Conservation (phyloP, 345 rosid genomes). For the Linum tenue region DNA sequence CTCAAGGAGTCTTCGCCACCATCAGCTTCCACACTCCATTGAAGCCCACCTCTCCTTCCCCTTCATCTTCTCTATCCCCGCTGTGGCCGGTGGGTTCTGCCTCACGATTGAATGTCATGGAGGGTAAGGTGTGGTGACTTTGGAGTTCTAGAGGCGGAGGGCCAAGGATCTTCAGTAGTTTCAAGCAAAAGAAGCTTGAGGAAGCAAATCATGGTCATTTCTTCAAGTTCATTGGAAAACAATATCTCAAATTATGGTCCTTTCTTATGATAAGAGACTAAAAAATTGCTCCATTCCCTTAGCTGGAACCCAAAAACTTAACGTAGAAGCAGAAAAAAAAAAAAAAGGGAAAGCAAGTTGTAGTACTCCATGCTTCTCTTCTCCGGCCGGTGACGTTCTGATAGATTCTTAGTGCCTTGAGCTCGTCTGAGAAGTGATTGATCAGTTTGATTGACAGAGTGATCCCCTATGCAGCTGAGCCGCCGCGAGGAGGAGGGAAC, state of each 20-base stretch:
- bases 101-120: conserved; percentile 16
- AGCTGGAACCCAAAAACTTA: no score
- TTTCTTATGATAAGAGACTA: no score
- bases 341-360: no score
- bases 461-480: no score
- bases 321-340: no score
- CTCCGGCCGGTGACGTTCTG: no score
- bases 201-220: conserved; percentile 80
- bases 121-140: conserved; percentile 36
- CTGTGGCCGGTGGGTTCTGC: conserved; percentile 21
- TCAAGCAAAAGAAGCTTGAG: conserved; percentile 81
- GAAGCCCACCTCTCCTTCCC: conserved; percentile 34
- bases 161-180: conserved; percentile 83
- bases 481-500: no score
- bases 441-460: no score
- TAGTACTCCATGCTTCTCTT: no score
- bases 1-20: conserved; percentile 35
- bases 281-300: no score
- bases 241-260: conserved; percentile 47
- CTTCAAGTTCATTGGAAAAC: conserved; percentile 75
- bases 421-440: no score
- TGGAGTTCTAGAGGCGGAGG: conserved; percentile 84
- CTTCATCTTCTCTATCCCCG: conserved; percentile 22
- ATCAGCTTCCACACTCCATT: conserved; percentile 20
- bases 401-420: no score